Percentiles rank a stretch among this genome's conserved stretches.
These are phyloP conservation scores for Talaromyces sp. DNA, from an alignment of 2,329 filamentous ascomycete genomes.

Conservation along the genomic window DNA sequence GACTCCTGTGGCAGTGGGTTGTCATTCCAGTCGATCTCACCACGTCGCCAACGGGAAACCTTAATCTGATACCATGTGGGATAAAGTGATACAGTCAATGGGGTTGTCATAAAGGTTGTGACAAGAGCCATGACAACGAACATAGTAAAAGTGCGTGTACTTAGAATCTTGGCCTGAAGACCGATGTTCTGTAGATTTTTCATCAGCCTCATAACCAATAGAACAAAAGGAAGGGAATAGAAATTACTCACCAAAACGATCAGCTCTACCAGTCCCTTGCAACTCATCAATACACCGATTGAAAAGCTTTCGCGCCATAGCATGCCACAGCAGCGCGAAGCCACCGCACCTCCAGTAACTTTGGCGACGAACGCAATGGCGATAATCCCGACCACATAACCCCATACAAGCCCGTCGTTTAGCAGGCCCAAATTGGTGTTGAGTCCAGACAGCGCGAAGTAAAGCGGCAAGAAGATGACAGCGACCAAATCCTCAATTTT, in stretches of 20 bases:
- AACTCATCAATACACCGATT: constrained; percentile 92
- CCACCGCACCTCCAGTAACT: constrained; percentile 77
- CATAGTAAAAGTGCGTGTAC: constrained; percentile 81
- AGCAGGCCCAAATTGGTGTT: constrained; percentile 86
- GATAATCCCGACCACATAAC: constrained; percentile 82
- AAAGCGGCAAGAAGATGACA: constrained; percentile 82
- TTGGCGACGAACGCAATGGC: constrained; percentile 82
- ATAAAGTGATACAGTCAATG: constrained; percentile 72
- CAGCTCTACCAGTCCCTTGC: constrained; percentile 90
- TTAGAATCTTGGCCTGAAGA: constrained; percentile 79
- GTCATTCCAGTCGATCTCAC: constrained; percentile 88
- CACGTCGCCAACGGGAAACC: constrained; percentile 72
- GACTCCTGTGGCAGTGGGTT: constrained; percentile 49
- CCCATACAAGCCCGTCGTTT: constrained; percentile 81
- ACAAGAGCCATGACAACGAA: constrained; percentile 93
- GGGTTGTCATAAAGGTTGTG: constrained; percentile 82
- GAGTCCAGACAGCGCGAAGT: constrained; percentile 89
- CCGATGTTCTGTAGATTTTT: constrained; percentile 68
- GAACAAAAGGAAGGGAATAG: neutral
- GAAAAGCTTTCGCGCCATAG: constrained; percentile 89
- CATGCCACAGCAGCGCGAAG: constrained; percentile 73
- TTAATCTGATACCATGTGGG: constrained; percentile 77
- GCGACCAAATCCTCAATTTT: constrained; percentile 92
- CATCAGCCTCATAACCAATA: neutral
- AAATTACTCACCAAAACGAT: constrained; percentile 74